Evolutionary conservation across 805 yeast species (phyloP), one percentile per base, ranked within the genome.

Genomic region (Candida morakotiae): DNA sequence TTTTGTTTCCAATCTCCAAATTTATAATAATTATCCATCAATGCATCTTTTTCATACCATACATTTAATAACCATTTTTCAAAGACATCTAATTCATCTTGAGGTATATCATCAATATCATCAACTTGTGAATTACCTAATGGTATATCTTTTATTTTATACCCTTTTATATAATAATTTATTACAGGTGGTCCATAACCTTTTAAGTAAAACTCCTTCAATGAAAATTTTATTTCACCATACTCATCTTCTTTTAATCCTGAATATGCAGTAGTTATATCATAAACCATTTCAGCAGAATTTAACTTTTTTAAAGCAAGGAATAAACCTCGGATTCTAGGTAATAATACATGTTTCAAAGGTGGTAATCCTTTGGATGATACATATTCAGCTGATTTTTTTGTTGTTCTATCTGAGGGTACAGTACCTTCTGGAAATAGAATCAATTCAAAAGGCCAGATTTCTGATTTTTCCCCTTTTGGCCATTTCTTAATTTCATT

Each of bases 351-450:
- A 55, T 87, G 80, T 28, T 72, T 67, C 45, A 81, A 67, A 1
- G 70, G 64, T 6, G 75, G 68, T 24, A 63, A 64, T 4, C 68
- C 71, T 17, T 69, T 53, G 44, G 79, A 75, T 5, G 56, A 60
- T 15, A 87, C 83, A 59, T 67, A 93, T 6, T 55, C 66, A 13
- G 65, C 67, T 7, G 89, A 77, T 40, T 75, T 74, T 3, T 49
- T 61, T 33, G 77, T 69, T 2, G 96, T 87, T 42, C 76, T 72
- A 4, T 68, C 69, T 26, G 93, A 80, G 38, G 84, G 62, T 41
- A 87, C 93, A 0, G 98, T 93, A 4, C 98, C 98, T 58, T 93
- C 98, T 1, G 98, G 98, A 61, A 83, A 93, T 19, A 93, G 58
- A 16, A 89, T 61, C 31, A 93, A 57, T 70, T 83, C 79, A 44